Base-by-base conservation (phyloP, 306 rosid genomes). In the Trifolium dubium region DNA sequence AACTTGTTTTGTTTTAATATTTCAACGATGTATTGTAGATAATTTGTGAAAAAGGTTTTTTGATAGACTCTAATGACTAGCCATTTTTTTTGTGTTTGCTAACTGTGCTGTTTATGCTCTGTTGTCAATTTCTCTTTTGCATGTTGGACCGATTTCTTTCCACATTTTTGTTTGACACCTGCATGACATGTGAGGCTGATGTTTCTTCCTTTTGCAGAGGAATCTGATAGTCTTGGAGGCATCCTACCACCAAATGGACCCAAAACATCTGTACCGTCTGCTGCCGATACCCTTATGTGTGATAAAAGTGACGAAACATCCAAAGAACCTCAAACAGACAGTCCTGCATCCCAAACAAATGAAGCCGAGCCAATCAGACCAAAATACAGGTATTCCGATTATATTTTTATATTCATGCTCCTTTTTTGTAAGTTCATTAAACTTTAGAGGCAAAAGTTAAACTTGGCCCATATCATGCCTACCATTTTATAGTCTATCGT, bases 351-450 rank as follows among this genome's bases (percentile, higher is more conserved):
- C 31, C 77, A 76, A 62, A 61, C 35, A 40, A 71, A 35, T 63
- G 62, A 71, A 30, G 64, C 51, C 64, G 62, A 69, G 10, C 39
- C 75, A 47, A 43, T 2, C 70, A 81, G 49, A 59, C 81, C 92
- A 83, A 87, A 81, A 81, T 87, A 83, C 85, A 87, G 89, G 92
- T 87, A 15, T 10, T n/a, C 56, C 11, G 39, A 28, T 31, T 46
- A 37, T 60, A 65, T 70, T 61, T 58, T 18, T 51, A 39, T 64
- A 47, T 34, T 19, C 50, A 10, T 73, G 31, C 65, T 70, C 46
- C 18, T 73, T 19, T 23, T 41, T 41, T 13, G 39, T 41, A 54
- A 3, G 41, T 79, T 79, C 10, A 5, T 53, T 53, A 49, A 32
- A 19, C 30, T 67, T 49, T 51, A 19, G 31, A 5, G 40, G 6